Evolutionary conservation across 768 basidiomycete genomes (phyloP).

Genomic region (Termitomyces sp.): DNA sequence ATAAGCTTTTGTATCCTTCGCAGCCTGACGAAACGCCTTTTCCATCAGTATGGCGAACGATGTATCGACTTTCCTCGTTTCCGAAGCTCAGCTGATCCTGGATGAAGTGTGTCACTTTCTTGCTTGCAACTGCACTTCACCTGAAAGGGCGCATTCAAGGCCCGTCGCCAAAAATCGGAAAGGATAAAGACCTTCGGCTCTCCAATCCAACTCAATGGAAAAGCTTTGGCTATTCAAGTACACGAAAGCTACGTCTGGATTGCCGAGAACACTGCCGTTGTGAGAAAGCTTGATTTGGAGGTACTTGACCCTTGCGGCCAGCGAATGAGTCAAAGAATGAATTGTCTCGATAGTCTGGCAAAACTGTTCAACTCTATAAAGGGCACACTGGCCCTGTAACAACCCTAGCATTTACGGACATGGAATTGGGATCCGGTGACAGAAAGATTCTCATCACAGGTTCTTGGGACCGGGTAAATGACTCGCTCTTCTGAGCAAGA

Average conservation of each 20-base stretch:
- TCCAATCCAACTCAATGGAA: conserved; percentile 74
- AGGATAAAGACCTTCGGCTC: conserved; percentile 67
- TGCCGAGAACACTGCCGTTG: conserved; percentile 78
- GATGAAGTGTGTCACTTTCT: conserved; percentile 42
- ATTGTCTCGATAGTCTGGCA: conserved; percentile 60
- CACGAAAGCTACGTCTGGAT: conserved; percentile 72
- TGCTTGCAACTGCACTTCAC: background rate
- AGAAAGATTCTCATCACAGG: conserved; percentile 71
- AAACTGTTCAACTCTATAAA: conserved; percentile 66
- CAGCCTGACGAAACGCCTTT: too few species aligned
- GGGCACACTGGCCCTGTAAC: conserved; percentile 92
- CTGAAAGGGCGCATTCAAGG: conserved; percentile 32
- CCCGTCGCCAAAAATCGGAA: conserved; percentile 69
- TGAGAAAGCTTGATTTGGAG: conserved; percentile 72
- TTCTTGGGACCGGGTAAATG: conserved; percentile 83
- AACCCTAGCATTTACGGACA: conserved; percentile 63
- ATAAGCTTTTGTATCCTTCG: background rate
- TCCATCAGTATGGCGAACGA: conserved; percentile 20
- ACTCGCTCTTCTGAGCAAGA: background rate
- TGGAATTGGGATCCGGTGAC: conserved; percentile 30
- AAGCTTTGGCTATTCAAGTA: conserved; percentile 67
- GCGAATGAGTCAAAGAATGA: background rate
- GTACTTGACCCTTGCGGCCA: conserved; percentile 32
- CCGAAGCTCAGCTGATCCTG: conserved; percentile 65
- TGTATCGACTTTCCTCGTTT: conserved; percentile 57